Conservation (phyloP, 1,284 basidiomycete species). For the Neonothopanus nambi region DNA sequence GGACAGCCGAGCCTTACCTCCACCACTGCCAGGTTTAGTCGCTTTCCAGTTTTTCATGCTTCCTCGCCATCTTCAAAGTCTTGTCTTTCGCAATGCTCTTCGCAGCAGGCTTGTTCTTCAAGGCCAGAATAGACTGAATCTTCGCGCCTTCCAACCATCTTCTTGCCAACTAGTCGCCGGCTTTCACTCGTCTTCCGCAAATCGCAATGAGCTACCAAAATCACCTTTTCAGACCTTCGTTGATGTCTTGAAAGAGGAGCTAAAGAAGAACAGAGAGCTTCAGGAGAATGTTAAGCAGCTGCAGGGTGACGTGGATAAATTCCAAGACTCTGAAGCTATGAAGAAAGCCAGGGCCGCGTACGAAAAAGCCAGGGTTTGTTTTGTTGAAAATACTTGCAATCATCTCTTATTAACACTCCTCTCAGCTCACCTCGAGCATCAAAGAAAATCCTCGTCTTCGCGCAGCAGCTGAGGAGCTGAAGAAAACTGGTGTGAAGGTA, state of each 20-base stretch:
- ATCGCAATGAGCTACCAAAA: conserved; percentile 71
- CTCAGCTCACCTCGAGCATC: conserved; percentile 87
- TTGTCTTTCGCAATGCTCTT: conserved; percentile 25
- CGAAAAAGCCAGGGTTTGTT: conserved; percentile 86
- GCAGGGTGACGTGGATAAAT: conserved; percentile 95
- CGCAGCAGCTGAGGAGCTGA: conserved; percentile 89
- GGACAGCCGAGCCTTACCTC: too few species aligned
- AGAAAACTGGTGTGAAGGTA: conserved; percentile 87
- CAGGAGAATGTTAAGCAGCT: conserved; percentile 97
- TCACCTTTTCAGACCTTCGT: conserved; percentile 97
- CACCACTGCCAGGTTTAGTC: background rate
- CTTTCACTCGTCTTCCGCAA: conserved; percentile 72
- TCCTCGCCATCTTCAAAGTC: conserved; percentile 24
- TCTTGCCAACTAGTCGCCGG: conserved; percentile 26
- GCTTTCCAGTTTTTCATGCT: conserved; percentile 18
- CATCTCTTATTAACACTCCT: conserved; percentile 11
- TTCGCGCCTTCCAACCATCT: conserved; percentile 14
- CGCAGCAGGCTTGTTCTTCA: conserved; percentile 31
- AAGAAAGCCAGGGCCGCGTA: conserved; percentile 88
- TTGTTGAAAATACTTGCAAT: background rate
- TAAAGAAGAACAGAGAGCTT: conserved; percentile 91
- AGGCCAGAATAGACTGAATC: conserved; percentile 44
- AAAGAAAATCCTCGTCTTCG: conserved; percentile 94
- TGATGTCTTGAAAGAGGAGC: conserved; percentile 89
- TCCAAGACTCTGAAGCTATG: conserved; percentile 98